Percentiles rank a stretch among this genome's conserved stretches.
Evolutionary conservation across 2,329 filamentous ascomycete genomes (phyloP).

Genomic region (Blastomyces parvus): DNA sequence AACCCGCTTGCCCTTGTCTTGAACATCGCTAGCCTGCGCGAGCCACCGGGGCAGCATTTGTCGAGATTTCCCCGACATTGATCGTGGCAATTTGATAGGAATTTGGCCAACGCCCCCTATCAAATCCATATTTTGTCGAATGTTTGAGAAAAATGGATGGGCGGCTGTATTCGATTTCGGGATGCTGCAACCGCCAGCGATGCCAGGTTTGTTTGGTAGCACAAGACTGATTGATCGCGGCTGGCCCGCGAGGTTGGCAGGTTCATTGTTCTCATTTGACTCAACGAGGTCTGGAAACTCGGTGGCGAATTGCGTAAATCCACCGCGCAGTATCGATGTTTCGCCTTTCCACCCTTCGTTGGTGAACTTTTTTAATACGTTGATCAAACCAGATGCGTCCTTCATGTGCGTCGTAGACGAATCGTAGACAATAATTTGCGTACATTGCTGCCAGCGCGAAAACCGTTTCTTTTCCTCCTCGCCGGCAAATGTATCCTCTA

Average conservation of each 20-base stretch:
- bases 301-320: conserved; percentile 64
- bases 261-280: conserved; percentile 26
- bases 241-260: conserved; percentile 20
- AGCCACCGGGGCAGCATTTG: conserved; percentile 67
- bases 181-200: conserved; percentile 74
- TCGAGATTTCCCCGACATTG: conserved; percentile 40
- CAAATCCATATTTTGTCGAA: conserved; percentile 92
- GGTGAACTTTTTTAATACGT: conserved; percentile 88
- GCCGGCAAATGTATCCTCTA: conserved; percentile 75
- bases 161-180: conserved; percentile 57
- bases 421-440: conserved; percentile 81
- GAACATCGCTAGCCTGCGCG: conserved; percentile 52
- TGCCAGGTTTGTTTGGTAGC: conserved; percentile 36
- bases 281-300: conserved; percentile 59
- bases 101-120: conserved; percentile 85
- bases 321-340: conserved; percentile 67
- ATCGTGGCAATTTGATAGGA: conserved; percentile 49
- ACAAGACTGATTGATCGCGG: conserved; percentile 43
- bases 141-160: conserved; percentile 92
- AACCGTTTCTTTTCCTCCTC: conserved; percentile 63
- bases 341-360: conserved; percentile 70
- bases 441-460: conserved; percentile 62
- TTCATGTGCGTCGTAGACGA: conserved; percentile 64
- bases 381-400: conserved; percentile 69
- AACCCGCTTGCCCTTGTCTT: conserved; percentile 67